Evolutionary conservation across 129 eudicot species (phyloP), one percentile per base, ranked within the genome.

Genomic region (Lactuca saligna): DNA sequence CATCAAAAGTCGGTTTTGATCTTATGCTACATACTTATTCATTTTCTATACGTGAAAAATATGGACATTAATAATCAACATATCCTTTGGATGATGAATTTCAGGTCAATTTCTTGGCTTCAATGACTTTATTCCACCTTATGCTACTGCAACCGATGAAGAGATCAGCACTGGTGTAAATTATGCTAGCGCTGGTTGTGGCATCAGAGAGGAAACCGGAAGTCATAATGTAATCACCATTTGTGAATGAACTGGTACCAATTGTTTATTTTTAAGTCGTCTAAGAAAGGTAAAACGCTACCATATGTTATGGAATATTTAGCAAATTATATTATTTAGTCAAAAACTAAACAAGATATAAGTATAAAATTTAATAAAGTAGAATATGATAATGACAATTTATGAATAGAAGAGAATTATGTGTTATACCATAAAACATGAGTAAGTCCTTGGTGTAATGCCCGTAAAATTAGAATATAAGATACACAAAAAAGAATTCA

Each of bases 161-260:
- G 37, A 77, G 4, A 34, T 77, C 37, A 64, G 37, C 17, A 64
- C 8, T 46, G 81, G 81, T 5, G 48, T 70, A 48, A 77, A 77
- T 46, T 77, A 77, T 10, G 81, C 77, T 10, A 70, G 68, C 57
- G 81, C 77, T 49, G 81, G 81, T 17, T 3, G 54, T 57, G 81
- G 81, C 17, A 77, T 77, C 64, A 71, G 61, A 44, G 37, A 56
- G 9, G 81, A 77, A 70, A 44, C 66, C 3, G 77, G 81, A 70
- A 54, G 50, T 50, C 77, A 77, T 46, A 56, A 63, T 73, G 81
- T 77, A 63, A 70, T 10, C 32, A 63, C 15, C 17, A 34, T 48
- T 71, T 48, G 7, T 63, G 11, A 20, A 29, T 31, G 12, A 25
- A 48, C 4, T 0, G 50, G 50, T 54, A 39, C 17, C 49, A 7